Evolutionary conservation across 1,139 yeast species (phyloP).

Genomic region (Blastobotrys illinoisensis): DNA sequence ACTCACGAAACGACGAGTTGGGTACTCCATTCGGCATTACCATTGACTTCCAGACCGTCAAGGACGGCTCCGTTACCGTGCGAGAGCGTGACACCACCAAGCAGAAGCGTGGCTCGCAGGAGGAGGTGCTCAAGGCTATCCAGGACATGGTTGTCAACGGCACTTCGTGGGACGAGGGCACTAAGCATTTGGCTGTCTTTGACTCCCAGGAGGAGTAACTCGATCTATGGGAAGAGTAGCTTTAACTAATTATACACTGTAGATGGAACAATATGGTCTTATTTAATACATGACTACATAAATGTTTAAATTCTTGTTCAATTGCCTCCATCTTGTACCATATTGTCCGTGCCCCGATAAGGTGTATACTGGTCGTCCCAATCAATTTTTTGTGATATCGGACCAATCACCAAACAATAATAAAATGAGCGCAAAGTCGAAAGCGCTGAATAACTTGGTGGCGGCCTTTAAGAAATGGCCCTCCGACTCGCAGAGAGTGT

Average conservation of each 20-base stretch:
- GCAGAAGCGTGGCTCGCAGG: conserved; percentile 91
- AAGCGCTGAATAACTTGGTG: conserved; percentile 14
- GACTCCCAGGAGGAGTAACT: conserved; percentile 9
- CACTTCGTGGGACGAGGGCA: conserved; percentile 79
- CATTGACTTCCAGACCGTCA: conserved; percentile 89
- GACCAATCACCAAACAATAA: neutral
- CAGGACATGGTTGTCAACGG: conserved; percentile 71
- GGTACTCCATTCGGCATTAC: conserved; percentile 99
- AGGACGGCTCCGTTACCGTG: conserved; percentile 85
- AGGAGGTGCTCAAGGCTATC: conserved; percentile 73
- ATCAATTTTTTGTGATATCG: neutral
- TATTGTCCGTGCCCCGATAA: too few relatives aligned
- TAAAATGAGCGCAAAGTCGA: conserved; percentile 8
- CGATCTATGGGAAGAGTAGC: too few relatives aligned
- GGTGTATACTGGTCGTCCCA: neutral
- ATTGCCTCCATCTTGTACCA: too few relatives aligned
- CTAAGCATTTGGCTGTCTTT: conserved; percentile 40
- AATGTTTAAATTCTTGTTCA: too few relatives aligned
- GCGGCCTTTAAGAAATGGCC: conserved; percentile 25
- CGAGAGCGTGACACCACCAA: conserved; percentile 97
- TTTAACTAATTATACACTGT: neutral
- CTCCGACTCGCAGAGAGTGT: conserved; percentile 29
- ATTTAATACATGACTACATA: too few relatives aligned
- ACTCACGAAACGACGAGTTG: conserved; percentile 97
- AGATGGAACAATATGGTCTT: too few relatives aligned